These are phyloP conservation scores for Alnus rubra DNA, from an alignment of 306 rosid genomes.

Conservation along the genomic window DNA sequence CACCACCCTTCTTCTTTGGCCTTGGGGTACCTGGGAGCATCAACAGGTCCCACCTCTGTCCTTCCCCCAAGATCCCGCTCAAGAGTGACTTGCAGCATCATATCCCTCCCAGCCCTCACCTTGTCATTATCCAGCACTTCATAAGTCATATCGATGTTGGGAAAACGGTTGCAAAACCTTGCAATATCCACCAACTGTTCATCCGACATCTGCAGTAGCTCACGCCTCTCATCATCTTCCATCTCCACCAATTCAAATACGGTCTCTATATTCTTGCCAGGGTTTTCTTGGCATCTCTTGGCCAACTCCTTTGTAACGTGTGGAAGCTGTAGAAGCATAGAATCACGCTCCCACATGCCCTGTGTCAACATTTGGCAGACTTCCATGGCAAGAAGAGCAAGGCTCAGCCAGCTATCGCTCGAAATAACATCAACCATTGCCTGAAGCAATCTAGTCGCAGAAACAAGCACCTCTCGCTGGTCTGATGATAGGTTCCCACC, in stretches of 20 bases:
- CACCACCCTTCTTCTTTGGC: slow-evolving; percentile 97
- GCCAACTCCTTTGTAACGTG: slow-evolving; percentile 90
- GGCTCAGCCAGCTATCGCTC: slow-evolving; percentile 87
- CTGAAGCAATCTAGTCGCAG: slow-evolving; percentile 80
- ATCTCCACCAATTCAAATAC: slow-evolving; percentile 87
- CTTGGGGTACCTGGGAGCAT: slow-evolving; percentile 77
- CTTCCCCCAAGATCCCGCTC: slow-evolving; percentile 81
- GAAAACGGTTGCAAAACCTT: slow-evolving; percentile 76
- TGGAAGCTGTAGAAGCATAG: slow-evolving; percentile 89
- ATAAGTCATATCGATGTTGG: slow-evolving; percentile 71
- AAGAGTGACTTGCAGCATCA: slow-evolving; percentile 63
- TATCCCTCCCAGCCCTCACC: slow-evolving; percentile 62
- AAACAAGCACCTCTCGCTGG: slow-evolving; percentile 84
- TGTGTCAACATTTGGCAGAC: slow-evolving; percentile 96
- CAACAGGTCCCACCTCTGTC: slow-evolving; percentile 68
- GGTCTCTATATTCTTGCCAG: slow-evolving; percentile 69
- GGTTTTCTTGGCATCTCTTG: slow-evolving; percentile 69
- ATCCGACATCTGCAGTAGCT: slow-evolving; percentile 77
- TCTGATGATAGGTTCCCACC: slow-evolving; percentile 82
- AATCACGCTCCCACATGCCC: slow-evolving; percentile 89
- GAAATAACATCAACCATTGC: slow-evolving; percentile 95
- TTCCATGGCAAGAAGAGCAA: slow-evolving; percentile 91
- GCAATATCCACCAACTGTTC: slow-evolving; percentile 73
- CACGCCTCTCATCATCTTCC: slow-evolving; percentile 82
- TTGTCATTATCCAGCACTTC: slow-evolving; percentile 65